These are phyloP conservation scores for Trametopsis cervina DNA, from an alignment of 768 basidiomycete species.

Conservation along the genomic window DNA sequence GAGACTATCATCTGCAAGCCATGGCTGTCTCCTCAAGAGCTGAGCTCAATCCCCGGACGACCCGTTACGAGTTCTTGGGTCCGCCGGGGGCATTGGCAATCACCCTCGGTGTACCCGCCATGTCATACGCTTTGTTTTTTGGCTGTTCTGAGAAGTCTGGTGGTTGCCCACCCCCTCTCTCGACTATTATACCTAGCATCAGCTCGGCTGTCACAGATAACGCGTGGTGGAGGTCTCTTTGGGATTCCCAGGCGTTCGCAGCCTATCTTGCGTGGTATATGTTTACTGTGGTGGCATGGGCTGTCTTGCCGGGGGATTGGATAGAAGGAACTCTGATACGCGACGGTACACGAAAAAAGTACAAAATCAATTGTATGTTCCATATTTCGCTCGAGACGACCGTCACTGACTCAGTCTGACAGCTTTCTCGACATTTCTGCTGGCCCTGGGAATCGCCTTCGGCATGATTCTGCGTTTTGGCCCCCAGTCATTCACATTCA, in stretches of 20 bases:
- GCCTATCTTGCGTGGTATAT: slow-evolving; percentile 87
- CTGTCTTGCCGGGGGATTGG: slow-evolving; percentile 56
- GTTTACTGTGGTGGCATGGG: slow-evolving; percentile 82
- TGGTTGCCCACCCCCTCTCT: slow-evolving; percentile 56
- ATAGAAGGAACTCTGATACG: slow-evolving; percentile 45
- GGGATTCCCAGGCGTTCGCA: slow-evolving; percentile 72
- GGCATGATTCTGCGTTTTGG: slow-evolving; percentile 73
- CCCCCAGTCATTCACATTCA: slow-evolving; percentile 74
- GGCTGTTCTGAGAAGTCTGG: slow-evolving; percentile 66
- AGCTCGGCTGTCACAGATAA: slow-evolving; percentile 38
- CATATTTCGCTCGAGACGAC: background rate
- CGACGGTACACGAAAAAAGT: slow-evolving; percentile 68
- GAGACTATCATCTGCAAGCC: background rate
- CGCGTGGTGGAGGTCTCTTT: slow-evolving; percentile 68
- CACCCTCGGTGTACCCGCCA: slow-evolving; percentile 60
- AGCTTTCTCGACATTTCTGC: slow-evolving; percentile 87
- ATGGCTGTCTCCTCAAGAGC: slow-evolving; percentile 7
- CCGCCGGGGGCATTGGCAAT: slow-evolving; percentile 72
- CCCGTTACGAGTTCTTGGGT: slow-evolving; percentile 74
- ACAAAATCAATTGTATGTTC: slow-evolving; percentile 92
- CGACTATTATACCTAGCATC: slow-evolving; percentile 35
- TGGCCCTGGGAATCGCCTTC: slow-evolving; percentile 65
- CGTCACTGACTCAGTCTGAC: background rate
- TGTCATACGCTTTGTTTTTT: slow-evolving; percentile 72
- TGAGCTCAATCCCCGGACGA: slow-evolving; percentile 56